Evolutionary conservation across 2,329 filamentous ascomycete genomes (phyloP), one percentile per base, ranked within the genome.

Genomic region (Aspergillus cejpii): DNA sequence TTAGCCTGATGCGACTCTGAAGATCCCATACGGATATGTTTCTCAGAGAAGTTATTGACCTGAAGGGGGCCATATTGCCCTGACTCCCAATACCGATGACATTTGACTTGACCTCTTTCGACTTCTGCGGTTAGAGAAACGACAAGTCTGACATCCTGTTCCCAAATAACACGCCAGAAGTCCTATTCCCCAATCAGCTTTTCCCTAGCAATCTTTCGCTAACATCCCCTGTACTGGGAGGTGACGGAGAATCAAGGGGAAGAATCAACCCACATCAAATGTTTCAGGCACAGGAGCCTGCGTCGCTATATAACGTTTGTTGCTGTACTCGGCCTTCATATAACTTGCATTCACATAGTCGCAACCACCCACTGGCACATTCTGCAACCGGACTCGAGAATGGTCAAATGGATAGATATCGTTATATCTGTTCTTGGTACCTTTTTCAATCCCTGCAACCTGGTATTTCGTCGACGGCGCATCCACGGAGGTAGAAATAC

Each of bases 101-200:
- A 95, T 66, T 97, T 98, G 36, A 94, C 74, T 62, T 95, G 90
- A 0, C 91, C 90, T 19, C 89, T 88, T 70, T 98, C 92, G 20
- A 85, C 79, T 66, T 97, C 91, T 1, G 92, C 91, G 5, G 92
- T 98, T 54, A 98, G 76, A 84, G 96, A 97, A 52, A 97, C 90
- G 50, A 98, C 84, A 20, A 97, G 87, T 41, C 91, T 84, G 3
- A 94, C 84, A 61, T 97, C 90, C 66, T 97, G 87, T 62, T 97
- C 90, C 92, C 92, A 98, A 23, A 97, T 77, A 8, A 96, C 85
- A 48, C 88, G 91, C 92, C 92, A 98, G 62, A 98, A 98, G 65
- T 98, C 92, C 87, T 92, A 24, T 6, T 37, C 28, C 40, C 24
- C 39, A 17, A 15, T 34, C 14, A 17, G 15, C 23, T 28, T 17